Evolutionary conservation across 2,329 filamentous ascomycete species (phyloP), one percentile per base, ranked within the genome.

Genomic region (Calycina marina): DNA sequence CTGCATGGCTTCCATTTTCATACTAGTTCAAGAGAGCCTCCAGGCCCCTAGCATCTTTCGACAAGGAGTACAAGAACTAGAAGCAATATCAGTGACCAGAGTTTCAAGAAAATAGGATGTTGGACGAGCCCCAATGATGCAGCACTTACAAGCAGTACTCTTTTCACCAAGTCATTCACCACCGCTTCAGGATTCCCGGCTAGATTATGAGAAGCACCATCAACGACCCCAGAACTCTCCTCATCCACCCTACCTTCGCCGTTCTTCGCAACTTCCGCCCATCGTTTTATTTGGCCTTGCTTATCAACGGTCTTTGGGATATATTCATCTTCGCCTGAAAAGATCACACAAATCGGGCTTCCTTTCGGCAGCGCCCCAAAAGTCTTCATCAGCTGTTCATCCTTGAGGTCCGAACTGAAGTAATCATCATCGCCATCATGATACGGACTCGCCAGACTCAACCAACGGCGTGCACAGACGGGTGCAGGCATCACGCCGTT

Each of bases 381-480:
- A 0, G 69, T 73, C 14, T 50, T 49, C 35, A 50, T 43, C 20
- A 79, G 49, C 16, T 60, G 53, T 32, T 62, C 55, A 25, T 71
- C 65, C 0, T 45, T 49, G 18, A 79, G 52, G 53, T 81, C 77
- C 6, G 64, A 69, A 34, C 69, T 75, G 54, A 81, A 82, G 41
- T 73, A 70, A 49, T 82, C 77, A 50, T 82, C 77, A 28, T 69
- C 67, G 3, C 67, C 69, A 16, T 63, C 62, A 31, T 61, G 55
- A 28, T 61, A 58, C 1, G 69, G 69, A 14, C 62, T 67, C 0
- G 65, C 58, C 5, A 80, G 56, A 28, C 68, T 70, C 20, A 75
- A 49, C 51, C 72, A 77, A 25, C 75, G 52, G 28, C 58, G 57
- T 5, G 73, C 69, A n/a, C 58, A 65, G 4, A 77, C 54, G 0